phyloP scores from a whole-genome alignment of 106 monocot genomes.

The Allium fistulosum region DNA sequence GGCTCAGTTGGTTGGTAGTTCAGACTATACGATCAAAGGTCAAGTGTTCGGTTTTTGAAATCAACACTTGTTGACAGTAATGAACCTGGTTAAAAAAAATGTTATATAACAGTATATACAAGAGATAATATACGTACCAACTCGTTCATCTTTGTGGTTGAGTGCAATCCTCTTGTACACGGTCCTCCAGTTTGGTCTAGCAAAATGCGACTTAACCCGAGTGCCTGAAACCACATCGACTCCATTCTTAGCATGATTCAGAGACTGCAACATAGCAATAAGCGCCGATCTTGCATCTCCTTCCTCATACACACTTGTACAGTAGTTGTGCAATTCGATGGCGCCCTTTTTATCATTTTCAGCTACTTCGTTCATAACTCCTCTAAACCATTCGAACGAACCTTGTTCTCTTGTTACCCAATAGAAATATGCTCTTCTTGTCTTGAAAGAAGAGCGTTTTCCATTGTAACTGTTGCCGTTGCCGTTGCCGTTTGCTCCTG shows the following conservation, averaged over 20 bases:
- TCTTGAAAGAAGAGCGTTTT: constrained; percentile 31
- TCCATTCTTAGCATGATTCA: constrained; percentile 82
- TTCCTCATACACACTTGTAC: constrained; percentile 97
- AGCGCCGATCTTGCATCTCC: constrained; percentile 89
- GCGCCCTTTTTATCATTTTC: constrained; percentile 60
- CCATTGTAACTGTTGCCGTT: background rate
- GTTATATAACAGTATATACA: background rate
- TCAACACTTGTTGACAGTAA: background rate
- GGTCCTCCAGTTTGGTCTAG: constrained; percentile 79
- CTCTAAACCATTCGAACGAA: constrained; percentile 93
- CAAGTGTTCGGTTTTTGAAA: background rate
- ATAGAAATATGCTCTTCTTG: constrained; percentile 74
- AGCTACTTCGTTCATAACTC: constrained; percentile 95
- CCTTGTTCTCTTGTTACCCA: constrained; percentile 93
- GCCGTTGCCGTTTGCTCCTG: background rate
- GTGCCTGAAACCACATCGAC: constrained; percentile 87
- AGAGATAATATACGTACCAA: constrained; percentile 21
- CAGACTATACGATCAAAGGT: background rate
- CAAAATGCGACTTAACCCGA: constrained; percentile 84
- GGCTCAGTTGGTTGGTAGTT: background rate
- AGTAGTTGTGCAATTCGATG: constrained; percentile 91
- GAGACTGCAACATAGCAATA: constrained; percentile 78
- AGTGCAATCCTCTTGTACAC: constrained; percentile 79
- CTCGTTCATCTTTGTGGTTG: constrained; percentile 39
- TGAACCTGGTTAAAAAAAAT: background rate